These are phyloP conservation scores for Epichloe sylvatica DNA, from an alignment of 2,329 filamentous ascomycete genomes.

Conservation along the genomic window DNA sequence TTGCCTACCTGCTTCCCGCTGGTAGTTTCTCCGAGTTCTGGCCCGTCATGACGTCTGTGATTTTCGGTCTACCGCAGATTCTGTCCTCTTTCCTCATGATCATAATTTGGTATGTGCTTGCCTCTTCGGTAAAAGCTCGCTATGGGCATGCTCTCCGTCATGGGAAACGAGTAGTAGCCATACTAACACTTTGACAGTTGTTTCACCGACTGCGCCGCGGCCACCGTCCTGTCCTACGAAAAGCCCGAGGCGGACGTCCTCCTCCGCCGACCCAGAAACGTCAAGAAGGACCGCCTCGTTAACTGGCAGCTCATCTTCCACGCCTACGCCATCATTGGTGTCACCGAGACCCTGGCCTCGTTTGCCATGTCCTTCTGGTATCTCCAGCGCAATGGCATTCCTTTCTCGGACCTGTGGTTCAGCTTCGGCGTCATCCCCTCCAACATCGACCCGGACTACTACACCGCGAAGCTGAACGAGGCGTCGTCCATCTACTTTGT, in stretches of 20 bases:
- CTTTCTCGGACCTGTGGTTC: conserved; percentile 54
- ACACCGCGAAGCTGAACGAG: conserved; percentile 42
- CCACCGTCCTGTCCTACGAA: conserved; percentile 63
- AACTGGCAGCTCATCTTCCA: conserved; percentile 60
- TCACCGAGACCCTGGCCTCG: conserved; percentile 44
- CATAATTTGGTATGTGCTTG: conserved; percentile 37
- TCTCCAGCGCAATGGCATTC: conserved; percentile 45
- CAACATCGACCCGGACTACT: conserved; percentile 38
- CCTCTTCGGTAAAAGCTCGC: neutral
- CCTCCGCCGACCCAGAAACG: conserved; percentile 51
- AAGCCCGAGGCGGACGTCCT: conserved; percentile 64
- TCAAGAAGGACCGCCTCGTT: conserved; percentile 57
- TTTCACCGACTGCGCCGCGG: conserved; percentile 63
- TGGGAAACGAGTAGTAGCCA: too few species aligned
- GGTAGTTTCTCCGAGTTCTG: conserved; percentile 63
- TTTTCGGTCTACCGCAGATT: conserved; percentile 60
- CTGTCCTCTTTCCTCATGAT: conserved; percentile 62
- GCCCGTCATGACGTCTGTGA: conserved; percentile 60
- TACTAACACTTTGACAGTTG: conserved; percentile 29
- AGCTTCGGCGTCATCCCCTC: conserved; percentile 43
- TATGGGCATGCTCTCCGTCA: too few species aligned
- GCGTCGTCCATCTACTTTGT: conserved; percentile 68
- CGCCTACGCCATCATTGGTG: conserved; percentile 56
- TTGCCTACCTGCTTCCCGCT: conserved; percentile 60
- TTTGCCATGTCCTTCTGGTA: conserved; percentile 58